Evolutionary conservation across 257 asterid species (phyloP), one percentile per base, ranked within the genome.

Genomic region (Solanum tarapatanum): DNA sequence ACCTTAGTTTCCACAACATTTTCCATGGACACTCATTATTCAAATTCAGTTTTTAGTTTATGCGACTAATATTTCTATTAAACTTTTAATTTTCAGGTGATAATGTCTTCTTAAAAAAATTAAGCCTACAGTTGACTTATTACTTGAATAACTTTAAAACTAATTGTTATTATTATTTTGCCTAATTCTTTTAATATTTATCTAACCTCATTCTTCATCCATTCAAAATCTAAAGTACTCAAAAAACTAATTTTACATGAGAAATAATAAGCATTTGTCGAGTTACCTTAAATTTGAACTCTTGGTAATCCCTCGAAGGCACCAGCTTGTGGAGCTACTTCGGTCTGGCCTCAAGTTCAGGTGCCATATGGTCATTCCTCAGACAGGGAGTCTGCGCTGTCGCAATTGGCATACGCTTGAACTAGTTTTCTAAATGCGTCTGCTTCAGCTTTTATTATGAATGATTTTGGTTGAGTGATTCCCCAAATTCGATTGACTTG

Each of bases 391-490:
- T 9, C 11, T 4, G 9, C 8, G 66, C 24, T 19, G 24, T 58
- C 0, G 26, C 69, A 62, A 10, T 2, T 1, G 26, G 68, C 23
- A 4, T 1, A 35, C 2, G 2, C 2, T 23, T 60, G 12, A 62
- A 62, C 30, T 23, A 3, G 2, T 60, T 66, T 2, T 26, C 1
- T 0, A 66, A 11, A 11, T 26, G 21, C 12, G 0, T 39, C 0
- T 39, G 1, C 4, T 37, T 0, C 41, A 37, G 11, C 1, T 2
- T 8, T 37, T 37, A 0, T 37, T 37, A 7, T 1, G 41, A 37
- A 37, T 37, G 41, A 37, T 37, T 37, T 37, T 37, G 10, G 10
- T 37, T 37, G 3, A 37, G 43, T 3, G 11, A 37, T 37, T 37
- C 11, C 8, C 43, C 11, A 21, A 48, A 13, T 14, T 14, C 4